phyloP scores from a whole-genome alignment of 768 basidiomycete genomes.

The Kwoniella dejecticola region DNA sequence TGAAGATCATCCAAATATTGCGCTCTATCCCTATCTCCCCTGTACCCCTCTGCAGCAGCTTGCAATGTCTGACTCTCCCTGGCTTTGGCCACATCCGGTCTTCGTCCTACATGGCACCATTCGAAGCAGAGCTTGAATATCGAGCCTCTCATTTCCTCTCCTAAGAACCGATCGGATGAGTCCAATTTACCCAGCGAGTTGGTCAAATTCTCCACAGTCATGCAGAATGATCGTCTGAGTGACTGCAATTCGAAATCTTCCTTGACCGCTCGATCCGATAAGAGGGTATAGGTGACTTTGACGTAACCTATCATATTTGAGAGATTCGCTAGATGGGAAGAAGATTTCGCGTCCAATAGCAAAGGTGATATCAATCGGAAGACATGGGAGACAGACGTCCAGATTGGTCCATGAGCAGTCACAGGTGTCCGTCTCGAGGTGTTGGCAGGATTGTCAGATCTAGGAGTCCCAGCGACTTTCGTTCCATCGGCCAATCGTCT shows the following conservation, averaged over 20 bases:
- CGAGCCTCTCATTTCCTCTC: slow-evolving; percentile 71
- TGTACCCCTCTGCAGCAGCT: slow-evolving; percentile 62
- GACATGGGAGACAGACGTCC: slow-evolving; percentile 80
- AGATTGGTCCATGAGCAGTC: slow-evolving; percentile 70
- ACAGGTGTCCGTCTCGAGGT: slow-evolving; percentile 64
- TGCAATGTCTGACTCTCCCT: slow-evolving; percentile 72
- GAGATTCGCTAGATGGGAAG: slow-evolving; percentile 71
- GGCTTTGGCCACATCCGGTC: slow-evolving; percentile 71
- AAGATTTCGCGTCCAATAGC: slow-evolving; percentile 69
- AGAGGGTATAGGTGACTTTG: slow-evolving; percentile 73
- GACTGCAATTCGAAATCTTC: slow-evolving; percentile 77
- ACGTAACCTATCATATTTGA: slow-evolving; percentile 83
- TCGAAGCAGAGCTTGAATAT: slow-evolving; percentile 86
- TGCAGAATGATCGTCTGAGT: slow-evolving; percentile 86
- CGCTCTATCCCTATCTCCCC: slow-evolving; percentile 63
- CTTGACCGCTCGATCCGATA: slow-evolving; percentile 70
- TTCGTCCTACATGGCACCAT: slow-evolving; percentile 84
- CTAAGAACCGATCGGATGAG: slow-evolving; percentile 75
- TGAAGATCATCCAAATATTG: slow-evolving; percentile 55
- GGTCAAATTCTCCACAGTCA: slow-evolving; percentile 81
- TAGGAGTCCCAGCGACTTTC: slow-evolving; percentile 56
- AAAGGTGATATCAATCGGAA: slow-evolving; percentile 81
- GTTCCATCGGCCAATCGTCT: slow-evolving; percentile 82
- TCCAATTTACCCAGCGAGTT: slow-evolving; percentile 67
- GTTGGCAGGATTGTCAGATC: slow-evolving; percentile 58